Conservation (phyloP, 176 grass and related monocot species). For the Pontederia paniculata region DNA sequence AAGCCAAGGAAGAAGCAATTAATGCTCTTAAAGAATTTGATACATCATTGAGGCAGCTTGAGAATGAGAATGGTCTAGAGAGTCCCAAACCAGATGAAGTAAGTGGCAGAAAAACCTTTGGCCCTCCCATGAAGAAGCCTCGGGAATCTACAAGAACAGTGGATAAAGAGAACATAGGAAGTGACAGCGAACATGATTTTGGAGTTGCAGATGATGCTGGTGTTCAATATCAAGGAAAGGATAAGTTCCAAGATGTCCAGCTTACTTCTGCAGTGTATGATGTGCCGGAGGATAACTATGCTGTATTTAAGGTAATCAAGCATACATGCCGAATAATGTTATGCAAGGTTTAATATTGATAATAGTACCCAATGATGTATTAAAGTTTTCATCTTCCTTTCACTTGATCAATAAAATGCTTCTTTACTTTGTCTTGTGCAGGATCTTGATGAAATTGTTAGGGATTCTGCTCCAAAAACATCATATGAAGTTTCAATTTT, state of each 20-base stretch:
- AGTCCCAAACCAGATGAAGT: conserved; percentile 40
- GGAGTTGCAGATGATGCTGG: conserved; percentile 23
- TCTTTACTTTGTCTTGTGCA: conserved; percentile 12
- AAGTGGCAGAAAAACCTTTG: conserved; percentile 64
- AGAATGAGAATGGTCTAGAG: conserved; percentile 36
- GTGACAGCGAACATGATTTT: conserved; percentile 53
- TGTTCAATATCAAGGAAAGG: conserved; percentile 30
- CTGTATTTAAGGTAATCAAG: conserved; percentile 42
- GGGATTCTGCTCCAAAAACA: conserved; percentile 44
- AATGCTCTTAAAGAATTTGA: conserved; percentile 71
- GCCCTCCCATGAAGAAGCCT: conserved; percentile 35
- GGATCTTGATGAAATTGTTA: conserved; percentile 53
- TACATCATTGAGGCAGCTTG: conserved; percentile 62
- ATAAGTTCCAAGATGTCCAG: conserved; percentile 27
- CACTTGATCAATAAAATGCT: no score
- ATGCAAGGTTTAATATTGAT: neutral
- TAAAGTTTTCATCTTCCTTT: no score
- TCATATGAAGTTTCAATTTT: conserved; percentile 86
- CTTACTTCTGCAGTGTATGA: conserved; percentile 43
- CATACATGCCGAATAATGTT: neutral
- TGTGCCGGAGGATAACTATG: conserved; percentile 31
- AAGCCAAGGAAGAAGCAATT: conserved; percentile 55
- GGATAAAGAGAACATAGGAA: conserved; percentile 29
- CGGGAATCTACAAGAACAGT: conserved; percentile 36
- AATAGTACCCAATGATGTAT: no score